Base-by-base conservation (phyloP, 1,284 basidiomycete species). In the Phenoliferia sp. region DNA sequence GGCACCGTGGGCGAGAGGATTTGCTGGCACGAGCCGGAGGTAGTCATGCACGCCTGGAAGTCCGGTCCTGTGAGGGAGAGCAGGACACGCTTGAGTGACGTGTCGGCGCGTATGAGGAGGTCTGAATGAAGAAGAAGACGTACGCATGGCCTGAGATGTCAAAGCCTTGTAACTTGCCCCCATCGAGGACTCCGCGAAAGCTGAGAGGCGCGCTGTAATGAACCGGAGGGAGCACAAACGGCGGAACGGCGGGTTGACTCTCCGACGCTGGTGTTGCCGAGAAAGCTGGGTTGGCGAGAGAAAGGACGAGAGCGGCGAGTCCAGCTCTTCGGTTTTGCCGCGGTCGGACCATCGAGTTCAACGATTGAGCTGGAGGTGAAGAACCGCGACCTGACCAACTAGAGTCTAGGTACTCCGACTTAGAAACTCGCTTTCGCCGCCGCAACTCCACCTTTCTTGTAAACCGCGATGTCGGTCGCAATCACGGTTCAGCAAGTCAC, bases 41-140 rank as follows among this genome's bases (percentile, higher is more conserved):
- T 73, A 78, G 70, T 78, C 77, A 44, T 75, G 68, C 16, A 76
- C 74, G 6, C 72, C 72, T 1, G 75, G 71, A 32, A 78, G 63
- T 17, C 65, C 68, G n/a, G 68, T 35, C 9, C 71, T 73, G 29
- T 48, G 44, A 36, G n/a, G n/a, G 31, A 22, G 50, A 35, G 26
- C 1, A 44, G 36, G 22, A 58, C 34, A 48, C 31, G n/a, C 29
- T n/a, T 39, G 52, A n/a, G n/a, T n/a, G n/a, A n/a, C n/a, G n/a
- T n/a, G n/a, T n/a, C n/a, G n/a, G n/a, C n/a, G n/a, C n/a, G n/a
- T n/a, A n/a, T n/a, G n/a, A n/a, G n/a, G n/a, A n/a, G n/a, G n/a
- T n/a, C n/a, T n/a, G n/a, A n/a, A n/a, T n/a, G n/a, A 34, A n/a
- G 12, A 28, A 29, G 3, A 26, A 5, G 16, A 67, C 71, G 31